Conservation (phyloP, 2,329 filamentous ascomycete species). For the Ceratocystis albifundus region DNA sequence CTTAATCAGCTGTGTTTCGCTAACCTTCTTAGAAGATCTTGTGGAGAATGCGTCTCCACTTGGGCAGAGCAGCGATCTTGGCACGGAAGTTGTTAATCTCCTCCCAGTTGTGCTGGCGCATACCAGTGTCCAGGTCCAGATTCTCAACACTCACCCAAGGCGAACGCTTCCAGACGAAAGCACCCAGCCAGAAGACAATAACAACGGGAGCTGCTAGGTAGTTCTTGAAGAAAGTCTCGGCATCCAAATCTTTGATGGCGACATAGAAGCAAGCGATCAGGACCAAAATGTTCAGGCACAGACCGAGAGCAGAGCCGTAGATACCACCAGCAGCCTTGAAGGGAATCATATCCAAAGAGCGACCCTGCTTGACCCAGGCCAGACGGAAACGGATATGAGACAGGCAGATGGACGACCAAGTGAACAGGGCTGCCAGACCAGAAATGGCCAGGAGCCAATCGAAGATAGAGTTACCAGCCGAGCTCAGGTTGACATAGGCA, state of each 20-base stretch:
- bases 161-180: constrained; percentile 54
- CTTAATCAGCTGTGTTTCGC: not conserved
- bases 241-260: constrained; percentile 36
- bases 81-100: constrained; percentile 45
- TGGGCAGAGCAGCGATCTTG: constrained; percentile 40
- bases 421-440: constrained; percentile 51
- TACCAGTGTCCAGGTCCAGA: constrained; percentile 57
- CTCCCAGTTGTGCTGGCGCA: constrained; percentile 55
- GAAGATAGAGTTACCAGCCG: constrained; percentile 43
- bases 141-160: constrained; percentile 47
- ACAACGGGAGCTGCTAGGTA: constrained; percentile 45
- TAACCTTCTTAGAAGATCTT: constrained; percentile 31
- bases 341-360: constrained; percentile 51
- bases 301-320: constrained; percentile 50
- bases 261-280: constrained; percentile 44
- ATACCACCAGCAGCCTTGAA: constrained; percentile 51
- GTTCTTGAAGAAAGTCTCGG: constrained; percentile 42
- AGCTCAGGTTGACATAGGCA: constrained; percentile 37
- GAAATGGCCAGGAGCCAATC: constrained; percentile 55
- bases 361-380: constrained; percentile 48
- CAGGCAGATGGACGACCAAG: constrained; percentile 54
- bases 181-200: constrained; percentile 42
- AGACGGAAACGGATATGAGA: constrained; percentile 56
- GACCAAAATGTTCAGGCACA: constrained; percentile 44
- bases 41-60: constrained; percentile 37